A percentile compares a stretch with the other conserved stretches of the same genome.
phyloP scores from a whole-genome alignment of 768 basidiomycete species.

The Infundibulicybe gibba region DNA sequence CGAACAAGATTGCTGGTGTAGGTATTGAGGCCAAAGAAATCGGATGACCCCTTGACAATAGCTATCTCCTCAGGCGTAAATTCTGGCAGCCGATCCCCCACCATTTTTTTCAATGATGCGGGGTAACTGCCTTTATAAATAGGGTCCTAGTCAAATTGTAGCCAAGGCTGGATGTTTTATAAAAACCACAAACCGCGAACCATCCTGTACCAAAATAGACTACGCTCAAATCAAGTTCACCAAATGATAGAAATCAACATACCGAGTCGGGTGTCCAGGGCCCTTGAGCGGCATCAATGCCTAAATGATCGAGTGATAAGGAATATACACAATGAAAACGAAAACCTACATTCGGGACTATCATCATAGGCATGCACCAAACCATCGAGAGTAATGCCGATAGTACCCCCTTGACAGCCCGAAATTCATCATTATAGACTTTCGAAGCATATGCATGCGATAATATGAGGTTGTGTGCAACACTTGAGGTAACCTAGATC shows the following conservation, averaged over 20 bases:
- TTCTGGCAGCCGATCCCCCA: constrained; percentile 50
- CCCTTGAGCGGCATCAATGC: constrained; percentile 59
- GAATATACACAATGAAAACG: background rate
- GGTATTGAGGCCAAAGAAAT: constrained; percentile 67
- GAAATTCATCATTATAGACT: constrained; percentile 58
- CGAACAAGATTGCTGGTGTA: constrained; percentile 60
- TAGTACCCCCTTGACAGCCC: constrained; percentile 51
- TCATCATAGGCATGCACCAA: constrained; percentile 69
- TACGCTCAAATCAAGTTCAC: background rate
- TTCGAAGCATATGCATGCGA: constrained; percentile 67
- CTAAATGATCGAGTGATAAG: constrained; percentile 24
- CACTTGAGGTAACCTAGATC: constrained; percentile 30
- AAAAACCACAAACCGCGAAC: constrained; percentile 32
- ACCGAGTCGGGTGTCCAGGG: constrained; percentile 62
- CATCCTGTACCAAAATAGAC: constrained; percentile 29
- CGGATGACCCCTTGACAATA: constrained; percentile 58
- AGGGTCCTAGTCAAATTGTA: constrained; percentile 43
- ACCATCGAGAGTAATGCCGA: constrained; percentile 76
- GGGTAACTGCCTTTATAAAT: constrained; percentile 74
- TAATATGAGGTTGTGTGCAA: constrained; percentile 64
- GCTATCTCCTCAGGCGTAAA: constrained; percentile 52
- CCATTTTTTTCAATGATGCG: constrained; percentile 37
- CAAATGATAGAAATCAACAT: constrained; percentile 12
- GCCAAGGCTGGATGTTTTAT: constrained; percentile 6
- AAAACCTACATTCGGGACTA: constrained; percentile 52